phyloP scores from a whole-genome alignment of 805 yeast species.

The Kuraishia molischiana region DNA sequence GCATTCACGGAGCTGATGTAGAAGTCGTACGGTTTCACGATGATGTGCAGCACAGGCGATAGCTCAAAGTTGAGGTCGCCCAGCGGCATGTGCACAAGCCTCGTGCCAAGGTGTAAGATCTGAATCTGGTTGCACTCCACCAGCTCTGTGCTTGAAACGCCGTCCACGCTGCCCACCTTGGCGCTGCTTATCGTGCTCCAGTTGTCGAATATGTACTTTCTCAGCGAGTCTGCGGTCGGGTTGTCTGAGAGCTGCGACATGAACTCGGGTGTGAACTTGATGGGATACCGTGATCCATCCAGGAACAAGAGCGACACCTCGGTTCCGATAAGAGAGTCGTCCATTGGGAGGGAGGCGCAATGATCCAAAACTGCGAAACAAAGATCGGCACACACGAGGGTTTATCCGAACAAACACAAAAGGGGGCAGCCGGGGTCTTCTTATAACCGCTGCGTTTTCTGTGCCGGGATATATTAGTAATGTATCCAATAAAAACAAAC shows the following conservation, averaged over 20 bases:
- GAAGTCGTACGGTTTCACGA: slow-evolving; percentile 17
- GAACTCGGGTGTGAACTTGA: background rate
- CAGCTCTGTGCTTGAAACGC: slow-evolving; percentile 6
- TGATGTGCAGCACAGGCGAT: slow-evolving; percentile 18
- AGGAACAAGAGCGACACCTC: background rate
- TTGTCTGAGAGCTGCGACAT: background rate
- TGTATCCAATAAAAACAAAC: too few species aligned
- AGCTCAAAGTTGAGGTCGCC: slow-evolving; percentile 11
- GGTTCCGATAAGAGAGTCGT: background rate
- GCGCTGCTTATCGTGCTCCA: slow-evolving; percentile 12
- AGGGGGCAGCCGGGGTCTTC: too few species aligned
- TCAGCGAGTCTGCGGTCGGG: slow-evolving; percentile 14
- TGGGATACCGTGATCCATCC: background rate
- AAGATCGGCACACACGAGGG: too few species aligned
- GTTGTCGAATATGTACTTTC: slow-evolving; percentile 13
- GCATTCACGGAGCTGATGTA: slow-evolving; percentile 3
- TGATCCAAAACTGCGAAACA: too few species aligned
- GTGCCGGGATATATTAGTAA: too few species aligned
- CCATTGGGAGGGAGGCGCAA: too few species aligned
- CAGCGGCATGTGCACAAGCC: slow-evolving; percentile 17
- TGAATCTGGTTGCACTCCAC: slow-evolving; percentile 17
- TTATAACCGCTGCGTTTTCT: too few species aligned
- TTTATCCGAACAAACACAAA: too few species aligned
- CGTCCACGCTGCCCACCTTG: slow-evolving; percentile 7
- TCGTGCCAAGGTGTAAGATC: slow-evolving; percentile 18